phyloP scores from a whole-genome alignment of 192 early-diverging fungal species.

The Backusella tuberculispora region DNA sequence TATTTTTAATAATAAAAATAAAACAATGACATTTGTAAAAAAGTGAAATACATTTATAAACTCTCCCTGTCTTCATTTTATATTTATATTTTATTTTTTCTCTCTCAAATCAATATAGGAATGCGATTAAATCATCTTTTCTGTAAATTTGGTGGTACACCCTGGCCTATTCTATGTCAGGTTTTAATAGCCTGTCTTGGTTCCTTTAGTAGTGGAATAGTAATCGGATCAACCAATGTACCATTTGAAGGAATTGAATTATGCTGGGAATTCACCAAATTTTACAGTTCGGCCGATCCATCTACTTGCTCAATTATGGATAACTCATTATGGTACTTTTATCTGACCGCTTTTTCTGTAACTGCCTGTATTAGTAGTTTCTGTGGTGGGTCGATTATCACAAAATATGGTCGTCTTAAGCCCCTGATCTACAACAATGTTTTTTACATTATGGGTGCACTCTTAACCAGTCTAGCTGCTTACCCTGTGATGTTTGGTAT shows the following conservation, averaged over 20 bases:
- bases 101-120: too few relatives aligned
- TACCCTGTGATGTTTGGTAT: neutral
- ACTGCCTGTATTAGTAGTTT: neutral
- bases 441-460: neutral
- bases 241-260: neutral
- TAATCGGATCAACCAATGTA: neutral
- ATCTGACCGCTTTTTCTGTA: neutral
- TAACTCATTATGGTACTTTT: neutral
- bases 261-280: conserved; percentile 7
- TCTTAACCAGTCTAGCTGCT: neutral
- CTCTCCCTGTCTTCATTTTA: too few relatives aligned
- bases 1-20: neutral
- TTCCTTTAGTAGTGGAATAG: neutral
- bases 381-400: neutral
- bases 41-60: neutral
- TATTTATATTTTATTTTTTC: neutral
- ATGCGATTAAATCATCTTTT: too few relatives aligned
- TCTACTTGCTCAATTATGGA: neutral
- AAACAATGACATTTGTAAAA: neutral
- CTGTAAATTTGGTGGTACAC: too few relatives aligned
- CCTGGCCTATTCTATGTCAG: too few relatives aligned
- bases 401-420: neutral
- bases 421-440: neutral
- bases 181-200: neutral
- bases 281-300: neutral